Base-by-base conservation (phyloP, 106 monocot species). In the Chionographis japonica region DNA sequence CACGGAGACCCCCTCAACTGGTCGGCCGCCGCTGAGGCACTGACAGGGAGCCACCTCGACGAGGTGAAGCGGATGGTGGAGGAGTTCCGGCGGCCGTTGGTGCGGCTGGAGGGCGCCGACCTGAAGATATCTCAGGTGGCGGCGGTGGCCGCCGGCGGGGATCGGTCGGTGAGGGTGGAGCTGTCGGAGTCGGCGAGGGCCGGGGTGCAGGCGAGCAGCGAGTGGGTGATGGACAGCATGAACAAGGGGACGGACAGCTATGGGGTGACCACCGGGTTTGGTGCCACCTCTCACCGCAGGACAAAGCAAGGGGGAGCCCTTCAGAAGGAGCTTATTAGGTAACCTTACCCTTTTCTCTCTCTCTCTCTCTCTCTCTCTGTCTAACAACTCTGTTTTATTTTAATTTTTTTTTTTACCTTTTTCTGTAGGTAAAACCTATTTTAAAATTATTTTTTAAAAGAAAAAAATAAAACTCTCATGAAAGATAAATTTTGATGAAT, bases 191-290 rank as follows among this genome's bases (percentile, higher is more conserved):
- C 73, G 35, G 78, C 84, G 2, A 61, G 84, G 50, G 73, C 51
- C 4, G 57, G 84, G 2, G 88, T 88, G 60, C 75, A 78, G 58
- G 83, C 80, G 6, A 88, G 88, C 60, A 88, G 88, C 53, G 78
- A 88, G 1, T 88, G 88, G 88, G 84, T 88, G 20, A 68, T 77
- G 65, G 77, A 83, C 2, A 83, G 88, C 75, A 77, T 88, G 88
- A 50, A 18, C 8, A 74, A 70, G n/a, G 88, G 88, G 9, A 83
- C 80, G 8, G 88, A 88, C 58, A 80, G 80, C 56, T 88, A 88
- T 41, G 88, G 88, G 4, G 88, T 88, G 14, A 88, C 88, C 37
- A 88, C 88, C 19, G 88, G 88, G n/a, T 88, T 88, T 20, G 88
- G 87, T 8, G 87, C 87, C 17, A 87, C 87, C 4, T 87, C 87